Evolutionary conservation across 2,329 filamentous ascomycete species (phyloP).

Genomic region (Aspergillus bombycis): DNA sequence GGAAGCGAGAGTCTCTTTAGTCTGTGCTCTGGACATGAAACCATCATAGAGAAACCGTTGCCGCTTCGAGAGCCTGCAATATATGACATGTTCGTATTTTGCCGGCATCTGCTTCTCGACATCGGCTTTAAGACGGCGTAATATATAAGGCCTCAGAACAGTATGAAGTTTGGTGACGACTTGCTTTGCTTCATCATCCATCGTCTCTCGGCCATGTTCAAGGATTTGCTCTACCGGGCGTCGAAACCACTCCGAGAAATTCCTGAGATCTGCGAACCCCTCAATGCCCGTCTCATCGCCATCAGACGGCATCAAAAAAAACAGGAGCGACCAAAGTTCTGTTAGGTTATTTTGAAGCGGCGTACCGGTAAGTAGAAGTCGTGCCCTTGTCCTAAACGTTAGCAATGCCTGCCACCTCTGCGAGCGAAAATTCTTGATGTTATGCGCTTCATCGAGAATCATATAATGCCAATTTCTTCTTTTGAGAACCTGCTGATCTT

Average conservation of each 20-base stretch:
- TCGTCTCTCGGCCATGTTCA: constrained; percentile 88
- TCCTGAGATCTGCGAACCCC: constrained; percentile 90
- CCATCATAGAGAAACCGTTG: constrained; percentile 96
- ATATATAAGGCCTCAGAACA: constrained; percentile 85
- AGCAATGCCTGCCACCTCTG: constrained; percentile 95
- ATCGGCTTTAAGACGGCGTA: constrained; percentile 89
- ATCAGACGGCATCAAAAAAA: constrained; percentile 92
- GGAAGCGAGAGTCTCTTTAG: constrained; percentile 82
- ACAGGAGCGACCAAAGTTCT: constrained; percentile 94
- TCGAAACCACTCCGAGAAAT: constrained; percentile 95
- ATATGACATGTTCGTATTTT: constrained; percentile 96
- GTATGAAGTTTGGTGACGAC: constrained; percentile 94
- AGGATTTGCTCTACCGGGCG: constrained; percentile 95
- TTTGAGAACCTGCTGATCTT: constrained; percentile 93
- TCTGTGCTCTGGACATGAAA: constrained; percentile 88
- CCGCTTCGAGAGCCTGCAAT: constrained; percentile 91
- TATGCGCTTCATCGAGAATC: constrained; percentile 97
- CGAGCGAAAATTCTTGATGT: constrained; percentile 99
- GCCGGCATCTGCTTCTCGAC: constrained; percentile 99
- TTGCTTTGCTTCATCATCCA: constrained; percentile 90
- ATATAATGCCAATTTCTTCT: constrained; percentile 95
- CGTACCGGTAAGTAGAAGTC: constrained; percentile 88
- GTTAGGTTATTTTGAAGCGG: constrained; percentile 96
- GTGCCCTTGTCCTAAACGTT: constrained; percentile 86
- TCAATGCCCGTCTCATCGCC: constrained; percentile 74